Evolutionary conservation across 2,329 filamentous ascomycete genomes (phyloP).

Genomic region (Exserohilum rostratum): DNA sequence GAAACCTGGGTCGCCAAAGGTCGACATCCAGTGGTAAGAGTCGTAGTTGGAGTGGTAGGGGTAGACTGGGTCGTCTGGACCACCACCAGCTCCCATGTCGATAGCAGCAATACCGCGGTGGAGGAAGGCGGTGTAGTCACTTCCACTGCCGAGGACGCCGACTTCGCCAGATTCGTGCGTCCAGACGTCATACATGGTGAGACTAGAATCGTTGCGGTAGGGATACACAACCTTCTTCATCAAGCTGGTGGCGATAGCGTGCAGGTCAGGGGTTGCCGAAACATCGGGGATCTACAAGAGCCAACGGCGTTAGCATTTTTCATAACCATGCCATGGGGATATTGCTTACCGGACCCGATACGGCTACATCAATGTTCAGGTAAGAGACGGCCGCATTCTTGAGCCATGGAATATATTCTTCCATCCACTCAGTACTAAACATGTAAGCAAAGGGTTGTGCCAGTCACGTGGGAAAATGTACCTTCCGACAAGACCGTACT

Average conservation of each 20-base stretch:
- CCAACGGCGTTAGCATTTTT: conserved; percentile 37
- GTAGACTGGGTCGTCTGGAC: conserved; percentile 52
- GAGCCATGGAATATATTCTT: conserved; percentile 58
- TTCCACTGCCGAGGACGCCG: conserved; percentile 54
- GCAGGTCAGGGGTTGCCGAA: conserved; percentile 51
- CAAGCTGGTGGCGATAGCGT: conserved; percentile 40
- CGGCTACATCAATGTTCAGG: conserved; percentile 59
- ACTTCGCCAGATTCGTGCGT: conserved; percentile 43
- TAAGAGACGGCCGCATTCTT: conserved; percentile 54
- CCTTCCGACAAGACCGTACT: conserved; percentile 48
- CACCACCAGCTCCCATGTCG: conserved; percentile 51
- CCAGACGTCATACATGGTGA: conserved; percentile 57
- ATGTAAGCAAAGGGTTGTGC: conserved; percentile 1
- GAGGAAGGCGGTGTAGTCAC: conserved; percentile 56
- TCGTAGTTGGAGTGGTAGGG: conserved; percentile 58
- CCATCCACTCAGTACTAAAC: conserved; percentile 56
- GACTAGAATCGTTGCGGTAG: conserved; percentile 44
- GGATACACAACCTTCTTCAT: conserved; percentile 54
- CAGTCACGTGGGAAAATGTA: conserved; percentile 1
- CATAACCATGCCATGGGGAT: neutral
- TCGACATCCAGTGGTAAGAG: conserved; percentile 59
- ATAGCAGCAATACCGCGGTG: conserved; percentile 53
- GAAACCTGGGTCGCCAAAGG: conserved; percentile 59
- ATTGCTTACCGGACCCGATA: conserved; percentile 16
- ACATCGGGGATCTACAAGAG: conserved; percentile 44